These are phyloP conservation scores for Acacia concinna DNA, from an alignment of 331 rosid species.

Conservation along the genomic window DNA sequence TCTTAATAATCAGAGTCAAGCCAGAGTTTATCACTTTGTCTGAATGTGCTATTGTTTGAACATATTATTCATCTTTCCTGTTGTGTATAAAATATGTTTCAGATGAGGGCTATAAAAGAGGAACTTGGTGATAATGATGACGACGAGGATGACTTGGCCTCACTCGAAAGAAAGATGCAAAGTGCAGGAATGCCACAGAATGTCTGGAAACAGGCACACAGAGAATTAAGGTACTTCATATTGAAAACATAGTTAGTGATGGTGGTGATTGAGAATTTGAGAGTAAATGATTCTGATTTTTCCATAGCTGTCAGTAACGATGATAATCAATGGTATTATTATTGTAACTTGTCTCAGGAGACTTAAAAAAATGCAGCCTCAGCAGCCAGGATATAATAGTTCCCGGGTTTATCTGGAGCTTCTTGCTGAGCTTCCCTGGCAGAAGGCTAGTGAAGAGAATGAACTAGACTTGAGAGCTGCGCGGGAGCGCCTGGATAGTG, in stretches of 20 bases:
- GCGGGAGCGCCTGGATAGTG: conserved; percentile 82
- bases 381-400: conserved; percentile 95
- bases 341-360: conserved; percentile 58
- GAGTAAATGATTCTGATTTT: background rate
- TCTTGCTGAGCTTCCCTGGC: conserved; percentile 98
- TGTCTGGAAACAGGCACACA: conserved; percentile 92
- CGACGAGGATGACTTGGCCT: conserved; percentile 89
- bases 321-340: conserved; percentile 8
- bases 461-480: conserved; percentile 88
- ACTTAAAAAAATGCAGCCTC: conserved; percentile 98
- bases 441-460: conserved; percentile 73
- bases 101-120: conserved; percentile 99
- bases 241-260: conserved; percentile 12
- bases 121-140: conserved; percentile 98
- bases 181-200: conserved; percentile 94
- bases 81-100: conserved; percentile 32
- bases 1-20: too few species aligned
- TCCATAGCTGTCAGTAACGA: background rate
- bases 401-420: conserved; percentile 93
- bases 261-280: background rate
- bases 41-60: conserved; percentile 5
- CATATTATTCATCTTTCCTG: conserved; percentile 26
- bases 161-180: conserved; percentile 93
- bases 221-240: conserved; percentile 78
- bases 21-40: too few species aligned